Base-by-base conservation (phyloP, 2,329 filamentous ascomycete genomes). In the Trichoderma citrinoviride region DNA sequence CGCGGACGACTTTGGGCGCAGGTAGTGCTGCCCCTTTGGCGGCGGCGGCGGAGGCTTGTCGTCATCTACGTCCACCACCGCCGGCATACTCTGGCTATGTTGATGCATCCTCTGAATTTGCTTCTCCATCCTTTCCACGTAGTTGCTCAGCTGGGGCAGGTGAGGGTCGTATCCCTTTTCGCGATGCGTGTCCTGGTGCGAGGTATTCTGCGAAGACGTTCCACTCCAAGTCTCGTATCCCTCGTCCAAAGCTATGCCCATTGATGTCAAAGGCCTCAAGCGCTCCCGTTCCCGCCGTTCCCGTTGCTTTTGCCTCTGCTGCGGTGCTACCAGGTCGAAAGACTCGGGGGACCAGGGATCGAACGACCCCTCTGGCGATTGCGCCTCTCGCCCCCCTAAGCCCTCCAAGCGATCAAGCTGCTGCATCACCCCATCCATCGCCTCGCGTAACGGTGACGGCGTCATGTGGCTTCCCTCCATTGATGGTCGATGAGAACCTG, bases 361-460 rank as follows among this genome's bases (percentile, higher is more conserved):
- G 8, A 87, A 77, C 0, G 85, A 80, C 0, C 83, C 79, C 47
- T 86, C 82, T 0, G 86, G 83, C 29, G 85, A 83, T 40, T 85
- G 83, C 71, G 67, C 81, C 23, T 83, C 79, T 64, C 83, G 83
- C 70, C 89, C 81, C 19, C 89, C 72, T 0, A 75, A 64, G 7
- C 73, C 72, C 23, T 74, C 76, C 82, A 99, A 91, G 66, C 93
- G 93, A 73, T 96, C 90, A 49, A 99, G 78, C 64, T 95, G 96
- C 69, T 95, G 92, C 87, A 98, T 97, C 4, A 99, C 93, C 76
- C 96, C 94, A 73, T 98, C 94, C 93, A 99, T 99, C 1, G 95
- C 95, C 75, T 93, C 92, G 66, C 95, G 85, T 3, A 99, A 80
- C 0, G 95, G 95, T 2, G 95, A 98, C 1, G 95, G 95, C 0